Evolutionary conservation across 78 protist genomes (phyloP).

Genomic region (Chrysochromulina tobinii): DNA sequence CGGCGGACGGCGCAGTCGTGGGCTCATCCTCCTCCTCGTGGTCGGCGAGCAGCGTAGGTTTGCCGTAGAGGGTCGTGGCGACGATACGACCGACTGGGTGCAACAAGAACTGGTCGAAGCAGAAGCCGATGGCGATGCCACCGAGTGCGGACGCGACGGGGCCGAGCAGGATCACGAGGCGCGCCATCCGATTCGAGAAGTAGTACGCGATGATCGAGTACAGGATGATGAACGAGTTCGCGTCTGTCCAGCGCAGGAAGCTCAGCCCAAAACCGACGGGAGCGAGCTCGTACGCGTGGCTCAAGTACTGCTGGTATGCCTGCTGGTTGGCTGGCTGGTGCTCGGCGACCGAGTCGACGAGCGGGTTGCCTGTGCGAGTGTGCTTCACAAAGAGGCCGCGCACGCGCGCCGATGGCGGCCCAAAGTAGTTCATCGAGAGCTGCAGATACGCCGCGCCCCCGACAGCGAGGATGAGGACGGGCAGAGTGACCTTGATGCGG

Average conservation of each 20-base stretch:
- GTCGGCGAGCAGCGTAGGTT: background rate
- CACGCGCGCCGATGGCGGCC: slow-evolving; percentile 21
- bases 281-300: background rate
- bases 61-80: background rate
- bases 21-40: background rate
- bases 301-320: background rate
- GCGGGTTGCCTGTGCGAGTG: slow-evolving; percentile 55
- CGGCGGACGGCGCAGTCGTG: too few species aligned
- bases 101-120: background rate
- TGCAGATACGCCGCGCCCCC: background rate
- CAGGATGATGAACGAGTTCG: background rate
- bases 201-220: slow-evolving; percentile 10
- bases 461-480: background rate
- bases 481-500: background rate
- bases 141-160: slow-evolving; percentile 37
- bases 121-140: background rate
- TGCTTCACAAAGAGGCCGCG: slow-evolving; percentile 43
- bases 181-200: slow-evolving; percentile 18
- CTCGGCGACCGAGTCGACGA: slow-evolving; percentile 51
- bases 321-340: slow-evolving; percentile 39
- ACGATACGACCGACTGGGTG: background rate
- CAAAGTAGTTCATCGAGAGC: background rate
- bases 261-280: background rate
- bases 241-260: background rate
- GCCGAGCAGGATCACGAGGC: slow-evolving; percentile 22